phyloP scores from a whole-genome alignment of 2,329 filamentous ascomycete species.

The Penicillium sp. region DNA sequence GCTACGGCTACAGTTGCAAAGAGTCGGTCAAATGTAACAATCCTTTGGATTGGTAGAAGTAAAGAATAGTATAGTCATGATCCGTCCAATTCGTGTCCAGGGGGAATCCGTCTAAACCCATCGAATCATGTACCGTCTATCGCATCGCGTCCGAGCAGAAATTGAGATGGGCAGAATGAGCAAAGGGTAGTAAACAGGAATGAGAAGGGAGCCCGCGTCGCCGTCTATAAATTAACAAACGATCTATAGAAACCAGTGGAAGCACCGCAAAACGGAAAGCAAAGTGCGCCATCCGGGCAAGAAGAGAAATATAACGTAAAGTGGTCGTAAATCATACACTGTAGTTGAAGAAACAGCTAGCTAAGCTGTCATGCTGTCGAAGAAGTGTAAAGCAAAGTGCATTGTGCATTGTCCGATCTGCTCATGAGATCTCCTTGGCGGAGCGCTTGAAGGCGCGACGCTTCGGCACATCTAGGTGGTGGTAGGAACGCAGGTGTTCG shows the following conservation, averaged over 20 bases:
- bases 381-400: not conserved
- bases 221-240: slow-evolving; percentile 1
- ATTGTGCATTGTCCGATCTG: not conserved
- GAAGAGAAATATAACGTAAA: not conserved
- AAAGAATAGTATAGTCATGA: not conserved
- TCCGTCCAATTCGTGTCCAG: not conserved
- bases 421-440: slow-evolving; percentile 19
- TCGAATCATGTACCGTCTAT: slow-evolving; percentile 1
- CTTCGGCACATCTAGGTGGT: slow-evolving; percentile 53
- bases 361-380: not conserved
- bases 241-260: not conserved
- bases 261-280: not conserved
- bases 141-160: not conserved
- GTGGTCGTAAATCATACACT: slow-evolving; percentile 6
- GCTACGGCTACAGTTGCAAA: no score
- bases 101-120: slow-evolving; percentile 7
- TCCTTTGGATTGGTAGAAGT: no score
- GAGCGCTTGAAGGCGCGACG: slow-evolving; percentile 38
- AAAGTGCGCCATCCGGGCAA: not conserved
- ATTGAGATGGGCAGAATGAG: no score
- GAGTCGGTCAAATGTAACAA: no score
- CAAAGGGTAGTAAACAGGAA: no score
- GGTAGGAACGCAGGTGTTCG: slow-evolving; percentile 62
- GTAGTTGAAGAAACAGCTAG: not conserved
- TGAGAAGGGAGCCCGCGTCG: not conserved